These are phyloP conservation scores for Fabrea salina DNA, from an alignment of 169 alveolate genomes.

Conservation along the genomic window DNA sequence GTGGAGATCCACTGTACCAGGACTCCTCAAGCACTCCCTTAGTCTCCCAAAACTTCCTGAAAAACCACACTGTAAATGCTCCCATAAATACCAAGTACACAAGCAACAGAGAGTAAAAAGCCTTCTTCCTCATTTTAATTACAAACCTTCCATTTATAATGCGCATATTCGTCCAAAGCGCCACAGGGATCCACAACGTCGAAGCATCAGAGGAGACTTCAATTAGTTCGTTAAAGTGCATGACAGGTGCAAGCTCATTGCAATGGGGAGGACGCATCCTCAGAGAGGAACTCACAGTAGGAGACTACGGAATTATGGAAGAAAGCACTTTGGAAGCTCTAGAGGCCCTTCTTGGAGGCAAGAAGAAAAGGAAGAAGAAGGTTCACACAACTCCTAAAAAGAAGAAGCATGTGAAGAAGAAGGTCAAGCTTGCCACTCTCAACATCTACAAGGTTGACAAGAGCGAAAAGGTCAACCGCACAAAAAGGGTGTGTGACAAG, in stretches of 20 bases:
- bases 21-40: too few species aligned
- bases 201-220: not conserved
- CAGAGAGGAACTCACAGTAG: not conserved
- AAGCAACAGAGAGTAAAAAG: too few species aligned
- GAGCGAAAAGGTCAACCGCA: conserved; percentile 91
- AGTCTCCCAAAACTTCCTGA: too few species aligned
- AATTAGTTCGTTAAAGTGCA: not conserved
- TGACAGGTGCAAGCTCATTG: not conserved
- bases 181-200: not conserved
- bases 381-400: conserved; percentile 67
- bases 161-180: not conserved
- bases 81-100: too few species aligned
- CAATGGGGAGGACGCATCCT: not conserved
- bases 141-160: too few species aligned
- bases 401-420: conserved; percentile 64
- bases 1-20: too few species aligned
- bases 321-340: conserved; percentile 58
- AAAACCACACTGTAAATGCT: too few species aligned
- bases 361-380: conserved; percentile 97
- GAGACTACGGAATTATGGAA: not conserved
- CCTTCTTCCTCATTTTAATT: too few species aligned
- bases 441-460: conserved; percentile 95
- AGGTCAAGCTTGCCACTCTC: conserved; percentile 94
- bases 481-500: conserved; percentile 94
- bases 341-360: conserved; percentile 62